phyloP scores from a whole-genome alignment of 345 rosid species.

The Citrus australasica region DNA sequence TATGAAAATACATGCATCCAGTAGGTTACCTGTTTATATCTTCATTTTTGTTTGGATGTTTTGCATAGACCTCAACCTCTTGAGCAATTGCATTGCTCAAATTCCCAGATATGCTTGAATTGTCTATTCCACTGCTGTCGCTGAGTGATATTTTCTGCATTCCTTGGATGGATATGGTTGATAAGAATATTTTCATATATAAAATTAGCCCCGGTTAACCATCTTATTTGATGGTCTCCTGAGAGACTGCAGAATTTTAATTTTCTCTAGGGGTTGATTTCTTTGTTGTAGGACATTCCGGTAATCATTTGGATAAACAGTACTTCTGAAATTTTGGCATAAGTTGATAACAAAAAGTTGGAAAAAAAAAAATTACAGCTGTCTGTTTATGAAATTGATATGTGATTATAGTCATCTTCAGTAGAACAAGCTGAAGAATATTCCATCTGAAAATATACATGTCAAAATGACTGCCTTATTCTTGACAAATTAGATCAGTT shows the following conservation, averaged over 20 bases:
- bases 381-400: neutral
- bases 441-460: neutral
- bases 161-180: too few relatives aligned
- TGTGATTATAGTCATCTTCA: neutral
- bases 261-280: neutral
- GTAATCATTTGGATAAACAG: neutral
- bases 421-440: neutral
- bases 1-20: neutral
- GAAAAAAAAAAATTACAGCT: neutral
- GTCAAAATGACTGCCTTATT: neutral
- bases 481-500: neutral
- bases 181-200: too few relatives aligned
- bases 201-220: too few relatives aligned
- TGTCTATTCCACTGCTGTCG: too few relatives aligned
- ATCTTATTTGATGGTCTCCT: too few relatives aligned
- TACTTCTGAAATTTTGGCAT: neutral
- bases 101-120: too few relatives aligned
- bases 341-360: neutral
- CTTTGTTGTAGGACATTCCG: neutral
- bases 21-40: neutral
- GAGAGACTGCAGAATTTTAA: too few relatives aligned
- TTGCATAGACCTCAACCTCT: neutral
- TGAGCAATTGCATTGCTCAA: too few relatives aligned
- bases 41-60: neutral
- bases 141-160: too few relatives aligned